phyloP scores from a whole-genome alignment of 2,329 filamentous ascomycete genomes.

The Fusarium luffae region DNA sequence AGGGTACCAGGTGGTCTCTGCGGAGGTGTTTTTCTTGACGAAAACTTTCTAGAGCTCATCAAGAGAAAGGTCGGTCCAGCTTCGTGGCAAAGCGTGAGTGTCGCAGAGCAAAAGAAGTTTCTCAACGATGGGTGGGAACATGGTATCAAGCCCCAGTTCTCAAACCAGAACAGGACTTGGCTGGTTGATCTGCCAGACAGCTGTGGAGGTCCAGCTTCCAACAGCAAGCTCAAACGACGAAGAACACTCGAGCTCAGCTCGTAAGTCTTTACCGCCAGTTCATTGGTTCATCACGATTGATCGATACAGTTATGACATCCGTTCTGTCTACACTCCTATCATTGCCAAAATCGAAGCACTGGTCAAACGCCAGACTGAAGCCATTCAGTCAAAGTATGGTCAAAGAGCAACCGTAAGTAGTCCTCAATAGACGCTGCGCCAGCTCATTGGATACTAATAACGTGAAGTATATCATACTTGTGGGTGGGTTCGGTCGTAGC shows the following conservation, averaged over 20 bases:
- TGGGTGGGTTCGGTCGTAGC: slow-evolving; percentile 54
- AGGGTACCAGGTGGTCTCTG: slow-evolving; percentile 50
- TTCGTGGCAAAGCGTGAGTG: slow-evolving; percentile 10
- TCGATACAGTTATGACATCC: slow-evolving; percentile 7
- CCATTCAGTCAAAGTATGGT: slow-evolving; percentile 25
- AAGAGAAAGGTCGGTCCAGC: slow-evolving; percentile 23
- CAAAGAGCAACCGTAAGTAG: slow-evolving; percentile 43
- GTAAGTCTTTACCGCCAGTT: background rate
- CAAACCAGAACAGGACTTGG: slow-evolving; percentile 26
- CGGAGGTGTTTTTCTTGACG: slow-evolving; percentile 55
- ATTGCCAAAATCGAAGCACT: slow-evolving; percentile 36
- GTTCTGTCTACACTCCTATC: slow-evolving; percentile 40
- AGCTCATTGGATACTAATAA: background rate
- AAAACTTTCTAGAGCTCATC: slow-evolving; percentile 49
- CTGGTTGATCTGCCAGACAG: slow-evolving; percentile 31
- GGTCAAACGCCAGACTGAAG: slow-evolving; percentile 40
- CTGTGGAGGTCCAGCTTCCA: accelerated
- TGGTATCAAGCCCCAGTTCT: slow-evolving; percentile 45
- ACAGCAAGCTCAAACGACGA: slow-evolving; percentile 3
- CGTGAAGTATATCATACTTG: slow-evolving; percentile 52
- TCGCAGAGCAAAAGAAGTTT: slow-evolving; percentile 11
- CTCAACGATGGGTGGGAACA: slow-evolving; percentile 48
- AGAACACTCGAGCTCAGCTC: slow-evolving; percentile 10
- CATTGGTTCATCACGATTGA: too few relatives aligned
- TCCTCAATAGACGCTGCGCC: accelerated